phyloP scores from a whole-genome alignment of 169 alveolate genomes.

The Theileria equi region DNA sequence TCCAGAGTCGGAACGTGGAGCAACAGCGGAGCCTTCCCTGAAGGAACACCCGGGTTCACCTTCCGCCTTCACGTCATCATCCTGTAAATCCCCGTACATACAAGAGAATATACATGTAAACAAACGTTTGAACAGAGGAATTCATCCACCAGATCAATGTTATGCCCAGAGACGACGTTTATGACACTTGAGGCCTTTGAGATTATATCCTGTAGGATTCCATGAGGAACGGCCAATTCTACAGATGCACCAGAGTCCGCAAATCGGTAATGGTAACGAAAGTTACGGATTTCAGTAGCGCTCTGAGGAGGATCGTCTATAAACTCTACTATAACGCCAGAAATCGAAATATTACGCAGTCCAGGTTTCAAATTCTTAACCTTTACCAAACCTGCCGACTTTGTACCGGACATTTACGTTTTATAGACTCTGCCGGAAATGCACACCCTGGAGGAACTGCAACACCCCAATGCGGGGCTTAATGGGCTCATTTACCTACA shows the following conservation, averaged over 20 bases:
- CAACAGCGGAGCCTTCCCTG: constrained; percentile 30
- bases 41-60: constrained; percentile 56
- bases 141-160: constrained; percentile 21
- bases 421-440: neutral
- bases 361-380: constrained; percentile 66
- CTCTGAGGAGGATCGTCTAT: constrained; percentile 77
- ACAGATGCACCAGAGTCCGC: constrained; percentile 71
- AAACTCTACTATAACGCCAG: constrained; percentile 68
- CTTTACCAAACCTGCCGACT: constrained; percentile 1
- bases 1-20: constrained; percentile 29
- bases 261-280: constrained; percentile 65
- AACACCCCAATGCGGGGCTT: neutral
- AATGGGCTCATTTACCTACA: neutral
- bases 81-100: neutral
- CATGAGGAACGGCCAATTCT: constrained; percentile 70
- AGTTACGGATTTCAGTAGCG: constrained; percentile 56
- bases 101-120: neutral
- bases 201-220: constrained; percentile 64
- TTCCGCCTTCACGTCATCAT: neutral
- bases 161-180: constrained; percentile 31
- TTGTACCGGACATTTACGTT: neutral
- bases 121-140: constrained; percentile 32
- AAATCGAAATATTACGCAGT: constrained; percentile 51
- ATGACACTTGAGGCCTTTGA: constrained; percentile 28
- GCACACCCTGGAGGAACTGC: neutral